Base-by-base conservation (phyloP, 2,329 filamentous ascomycete genomes). In the Arthroderma sp. region DNA sequence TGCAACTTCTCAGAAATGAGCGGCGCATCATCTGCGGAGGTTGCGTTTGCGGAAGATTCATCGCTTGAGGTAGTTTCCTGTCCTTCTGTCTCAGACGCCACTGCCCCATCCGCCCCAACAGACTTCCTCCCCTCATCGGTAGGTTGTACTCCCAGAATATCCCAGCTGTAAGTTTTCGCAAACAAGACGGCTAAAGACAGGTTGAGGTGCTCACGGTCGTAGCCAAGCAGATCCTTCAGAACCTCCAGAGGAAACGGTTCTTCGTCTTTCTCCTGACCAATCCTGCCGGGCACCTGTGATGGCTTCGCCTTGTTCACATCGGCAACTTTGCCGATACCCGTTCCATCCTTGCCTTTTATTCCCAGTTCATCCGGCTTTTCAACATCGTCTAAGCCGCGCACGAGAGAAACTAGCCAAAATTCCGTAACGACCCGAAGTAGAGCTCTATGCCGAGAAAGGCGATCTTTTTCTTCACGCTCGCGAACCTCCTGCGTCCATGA, bases 231-330 rank as follows among this genome's bases (percentile, higher is more conserved):
- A 60, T 98, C 93, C 66, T 98, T 98, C 36, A 98, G 70, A n/a
- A 96, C 89, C 62, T 98, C 91, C 15, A 98, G 71, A 3, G 93
- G 93, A 54, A 98, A 96, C 0, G 91, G 91, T 51, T 98, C 91
- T 1, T 86, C 76, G 48, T 83, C 80, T 36, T 74, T 78, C 29
- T 75, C 73, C 51, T 78, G 78, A 48, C 78, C 77, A 43, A 68
- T 65, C 27, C 72, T 71, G 34, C 65, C 60, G 6, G 70, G 54
- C 68, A 71, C 69, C 72, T 83, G 50, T 66, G 63, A 54, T 5
- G 72, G 66, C 62, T 88, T 94, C 32, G 74, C 69, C 36, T 76
- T 69, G 6, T 45, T 70, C 50, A 77, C 74, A 1, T 65, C 59
- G 10, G 65, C 57, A 53, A 78, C 78, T 43, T 57, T 56, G 6